Conservation (phyloP, 2,329 filamentous ascomycete species). For the Sporothrix phasma region DNA sequence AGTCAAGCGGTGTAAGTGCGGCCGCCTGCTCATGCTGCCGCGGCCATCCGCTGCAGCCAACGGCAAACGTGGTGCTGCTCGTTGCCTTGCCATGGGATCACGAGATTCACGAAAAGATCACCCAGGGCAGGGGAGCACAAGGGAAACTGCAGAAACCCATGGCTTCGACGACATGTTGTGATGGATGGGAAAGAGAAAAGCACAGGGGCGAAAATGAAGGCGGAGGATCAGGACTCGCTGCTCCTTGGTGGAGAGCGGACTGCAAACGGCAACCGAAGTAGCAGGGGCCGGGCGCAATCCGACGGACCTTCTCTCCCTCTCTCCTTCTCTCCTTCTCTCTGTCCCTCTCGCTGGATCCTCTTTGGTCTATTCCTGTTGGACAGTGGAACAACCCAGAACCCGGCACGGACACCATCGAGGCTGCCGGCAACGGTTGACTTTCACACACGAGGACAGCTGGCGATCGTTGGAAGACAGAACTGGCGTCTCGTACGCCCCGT, state of each 20-base stretch:
- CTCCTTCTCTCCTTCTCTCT: too few species aligned
- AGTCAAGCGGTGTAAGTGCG: neutral
- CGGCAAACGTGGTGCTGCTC: slow-evolving; percentile 1
- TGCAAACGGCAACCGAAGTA: neutral
- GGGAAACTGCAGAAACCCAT: neutral
- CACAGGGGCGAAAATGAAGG: neutral
- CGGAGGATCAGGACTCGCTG: neutral
- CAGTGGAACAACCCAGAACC: neutral
- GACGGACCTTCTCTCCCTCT: neutral
- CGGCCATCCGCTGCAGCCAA: neutral
- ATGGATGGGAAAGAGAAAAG: too few species aligned
- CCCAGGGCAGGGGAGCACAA: neutral
- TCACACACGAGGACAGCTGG: neutral
- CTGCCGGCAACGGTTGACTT: neutral
- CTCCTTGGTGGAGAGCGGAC: neutral
- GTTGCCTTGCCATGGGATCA: neutral
- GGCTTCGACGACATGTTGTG: neutral
- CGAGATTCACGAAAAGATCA: neutral
- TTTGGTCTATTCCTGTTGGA: too few species aligned
- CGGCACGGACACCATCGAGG: neutral
- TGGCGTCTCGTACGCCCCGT: neutral
- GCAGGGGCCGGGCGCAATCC: neutral
- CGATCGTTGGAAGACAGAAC: neutral
- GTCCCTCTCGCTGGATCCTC: too few species aligned
- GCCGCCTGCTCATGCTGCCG: neutral